Evolutionary conservation across 148 eudicot species (phyloP), one percentile per base, ranked within the genome.

Genomic region (Limonium bicolor): DNA sequence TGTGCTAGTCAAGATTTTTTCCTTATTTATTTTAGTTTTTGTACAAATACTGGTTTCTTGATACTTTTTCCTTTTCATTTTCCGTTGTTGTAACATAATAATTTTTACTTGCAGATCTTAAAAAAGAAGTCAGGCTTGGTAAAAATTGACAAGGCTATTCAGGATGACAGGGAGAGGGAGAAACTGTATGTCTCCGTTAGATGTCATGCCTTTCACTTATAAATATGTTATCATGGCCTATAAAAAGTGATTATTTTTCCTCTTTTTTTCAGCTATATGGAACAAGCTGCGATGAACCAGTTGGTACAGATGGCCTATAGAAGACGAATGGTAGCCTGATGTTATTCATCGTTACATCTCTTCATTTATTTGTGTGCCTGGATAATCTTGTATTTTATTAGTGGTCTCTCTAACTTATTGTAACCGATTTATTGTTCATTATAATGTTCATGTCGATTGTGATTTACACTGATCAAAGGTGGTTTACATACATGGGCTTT

Each of bases 281-380:
- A 72, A 47, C 66, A 63, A 49, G 54, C 60, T 56, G 77, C 77
- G 28, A 63, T 72, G 77, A 63, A 72, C 41, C 60, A 66, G 45
- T 49, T 72, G 46, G 36, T 72, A 52, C 69, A 67, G 41, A 72
- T 72, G 77, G 77, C 77, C 46, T 72, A 72, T 55, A 72, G 64
- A 49, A 52, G 65, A 49, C 66, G 69, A 51, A 71, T 72, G 72
- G 77, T 72, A 70, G 41, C n/a, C 0, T 36, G n/a, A n/a, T n/a
- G n/a, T n/a, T n/a, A n/a, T n/a, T n/a, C n/a, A n/a, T n/a, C n/a
- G n/a, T n/a, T n/a, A n/a, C n/a, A n/a, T n/a, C n/a, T n/a, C n/a
- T n/a, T n/a, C n/a, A n/a, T n/a, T n/a, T n/a, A n/a, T n/a, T n/a
- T n/a, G n/a, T n/a, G n/a, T n/a, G n/a, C n/a, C n/a, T n/a, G n/a